phyloP scores from a whole-genome alignment of 306 rosid species.

The Echinosophora koreensis region DNA sequence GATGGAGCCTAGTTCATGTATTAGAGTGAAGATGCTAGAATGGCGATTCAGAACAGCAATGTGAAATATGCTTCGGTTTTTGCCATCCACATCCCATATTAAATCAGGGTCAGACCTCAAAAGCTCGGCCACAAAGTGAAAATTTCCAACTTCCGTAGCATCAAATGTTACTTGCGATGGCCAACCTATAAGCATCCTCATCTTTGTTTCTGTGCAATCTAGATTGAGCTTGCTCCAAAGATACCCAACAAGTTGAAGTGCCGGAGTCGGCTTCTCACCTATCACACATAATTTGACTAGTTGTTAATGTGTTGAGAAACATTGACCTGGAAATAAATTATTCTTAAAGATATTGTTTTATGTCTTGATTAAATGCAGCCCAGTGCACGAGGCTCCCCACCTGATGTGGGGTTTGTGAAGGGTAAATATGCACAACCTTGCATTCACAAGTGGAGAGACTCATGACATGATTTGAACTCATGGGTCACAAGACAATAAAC shows the following conservation, averaged over 20 bases:
- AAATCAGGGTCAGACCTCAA: constrained; percentile 49
- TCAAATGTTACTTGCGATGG: constrained; percentile 49
- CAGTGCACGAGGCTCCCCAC: too few relatives aligned
- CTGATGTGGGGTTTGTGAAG: too few relatives aligned
- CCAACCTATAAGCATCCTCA: constrained; percentile 32
- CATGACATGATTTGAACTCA: too few relatives aligned
- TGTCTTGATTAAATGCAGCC: background rate
- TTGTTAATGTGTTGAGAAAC: background rate
- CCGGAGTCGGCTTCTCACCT: constrained; percentile 33
- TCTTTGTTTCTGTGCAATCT: constrained; percentile 3
- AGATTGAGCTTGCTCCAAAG: constrained; percentile 36
- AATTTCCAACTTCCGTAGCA: constrained; percentile 55
- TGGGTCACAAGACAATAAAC: too few relatives aligned
- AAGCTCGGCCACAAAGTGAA: constrained; percentile 49
- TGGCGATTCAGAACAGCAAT: constrained; percentile 55
- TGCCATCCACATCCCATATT: constrained; percentile 47
- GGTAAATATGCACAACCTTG: too few relatives aligned
- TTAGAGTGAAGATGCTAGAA: constrained; percentile 47
- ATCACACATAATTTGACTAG: background rate
- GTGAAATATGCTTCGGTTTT: constrained; percentile 52
- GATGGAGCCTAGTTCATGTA: constrained; percentile 42
- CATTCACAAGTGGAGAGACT: too few relatives aligned
- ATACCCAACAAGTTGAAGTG: constrained; percentile 45
- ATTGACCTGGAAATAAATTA: background rate
- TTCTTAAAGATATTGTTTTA: background rate